phyloP scores from a whole-genome alignment of 2,329 filamentous ascomycete genomes.

The Hypoxylon sp. region DNA sequence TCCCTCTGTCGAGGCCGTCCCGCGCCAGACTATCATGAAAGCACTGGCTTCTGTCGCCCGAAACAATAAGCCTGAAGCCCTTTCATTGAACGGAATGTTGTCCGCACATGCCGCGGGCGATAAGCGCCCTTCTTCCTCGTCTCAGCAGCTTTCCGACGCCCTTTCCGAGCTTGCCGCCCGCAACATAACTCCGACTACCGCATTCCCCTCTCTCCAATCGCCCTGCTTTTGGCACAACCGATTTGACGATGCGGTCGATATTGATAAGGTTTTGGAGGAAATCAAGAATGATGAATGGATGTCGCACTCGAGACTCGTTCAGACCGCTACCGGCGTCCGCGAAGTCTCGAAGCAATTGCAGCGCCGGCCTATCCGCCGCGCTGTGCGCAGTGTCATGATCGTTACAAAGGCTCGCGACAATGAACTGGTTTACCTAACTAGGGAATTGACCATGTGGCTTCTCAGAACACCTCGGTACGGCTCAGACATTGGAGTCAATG shows the following conservation, averaged over 20 bases:
- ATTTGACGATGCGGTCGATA: slow-evolving; percentile 96
- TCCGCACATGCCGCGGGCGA: slow-evolving; percentile 59
- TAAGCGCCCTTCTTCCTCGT: slow-evolving; percentile 60
- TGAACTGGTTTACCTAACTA: slow-evolving; percentile 87
- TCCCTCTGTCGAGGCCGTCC: slow-evolving; percentile 76
- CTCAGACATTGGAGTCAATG: slow-evolving; percentile 90
- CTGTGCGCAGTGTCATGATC: slow-evolving; percentile 96
- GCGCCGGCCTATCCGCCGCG: slow-evolving; percentile 89
- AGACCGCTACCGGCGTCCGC: slow-evolving; percentile 93
- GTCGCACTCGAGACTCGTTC: slow-evolving; percentile 93
- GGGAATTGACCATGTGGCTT: slow-evolving; percentile 90
- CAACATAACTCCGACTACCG: slow-evolving; percentile 62
- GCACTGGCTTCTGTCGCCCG: slow-evolving; percentile 78
- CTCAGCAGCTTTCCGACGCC: slow-evolving; percentile 75
- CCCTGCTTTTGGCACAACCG: slow-evolving; percentile 98
- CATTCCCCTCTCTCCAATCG: slow-evolving; percentile 82
- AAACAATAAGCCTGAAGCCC: slow-evolving; percentile 73
- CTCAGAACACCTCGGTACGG: slow-evolving; percentile 91
- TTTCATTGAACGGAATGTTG: slow-evolving; percentile 74
- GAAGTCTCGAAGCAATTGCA: slow-evolving; percentile 97
- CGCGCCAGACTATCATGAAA: slow-evolving; percentile 87
- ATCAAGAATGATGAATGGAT: slow-evolving; percentile 90
- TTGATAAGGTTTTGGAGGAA: slow-evolving; percentile 94
- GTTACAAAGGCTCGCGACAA: slow-evolving; percentile 98
- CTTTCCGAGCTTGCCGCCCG: slow-evolving; percentile 67